Conservation (phyloP, 2,329 filamentous ascomycete genomes). For the Phialophora verrucosa region DNA sequence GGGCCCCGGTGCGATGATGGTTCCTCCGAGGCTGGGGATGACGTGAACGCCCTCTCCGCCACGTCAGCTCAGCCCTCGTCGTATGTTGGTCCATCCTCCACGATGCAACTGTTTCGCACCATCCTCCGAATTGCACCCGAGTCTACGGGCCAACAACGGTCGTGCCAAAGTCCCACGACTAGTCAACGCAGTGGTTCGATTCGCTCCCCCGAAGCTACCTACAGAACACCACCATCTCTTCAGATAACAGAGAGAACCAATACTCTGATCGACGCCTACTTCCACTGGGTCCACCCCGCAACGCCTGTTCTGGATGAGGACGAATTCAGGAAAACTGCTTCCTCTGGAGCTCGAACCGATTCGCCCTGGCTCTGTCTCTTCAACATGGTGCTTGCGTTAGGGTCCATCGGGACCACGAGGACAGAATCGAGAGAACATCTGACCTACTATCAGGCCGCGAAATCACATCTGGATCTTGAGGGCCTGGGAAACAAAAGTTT, state of each 20-base stretch:
- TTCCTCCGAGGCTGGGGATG: conserved; percentile 20
- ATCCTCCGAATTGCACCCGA: conserved; percentile 26
- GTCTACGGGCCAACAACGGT: conserved; percentile 6
- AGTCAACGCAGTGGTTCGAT: conserved; percentile 15
- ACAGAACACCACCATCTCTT: conserved; percentile 6
- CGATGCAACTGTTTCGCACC: conserved; percentile 28
- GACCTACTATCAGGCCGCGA: conserved; percentile 35
- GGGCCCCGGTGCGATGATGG: not conserved
- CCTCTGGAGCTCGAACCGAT: conserved; percentile 26
- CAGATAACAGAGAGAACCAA: conserved; percentile 13
- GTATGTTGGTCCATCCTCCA: conserved; percentile 27
- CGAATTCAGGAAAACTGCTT: conserved; percentile 32
- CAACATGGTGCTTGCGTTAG: conserved; percentile 40
- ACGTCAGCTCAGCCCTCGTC: conserved; percentile 21
- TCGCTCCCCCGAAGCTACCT: conserved; percentile 8
- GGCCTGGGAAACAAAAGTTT: conserved; percentile 35
- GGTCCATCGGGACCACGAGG: conserved; percentile 33
- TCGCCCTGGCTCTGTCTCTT: conserved; percentile 38
- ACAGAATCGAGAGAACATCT: conserved; percentile 32
- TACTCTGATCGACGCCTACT: conserved; percentile 36
- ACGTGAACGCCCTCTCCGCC: conserved; percentile 25
- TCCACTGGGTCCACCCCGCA: conserved; percentile 34
- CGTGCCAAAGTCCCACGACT: conserved; percentile 11
- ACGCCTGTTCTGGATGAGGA: conserved; percentile 37
- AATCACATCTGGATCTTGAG: conserved; percentile 35